These are phyloP conservation scores for Sporisorium exsertum DNA, from an alignment of 1,284 basidiomycete genomes.

Conservation along the genomic window DNA sequence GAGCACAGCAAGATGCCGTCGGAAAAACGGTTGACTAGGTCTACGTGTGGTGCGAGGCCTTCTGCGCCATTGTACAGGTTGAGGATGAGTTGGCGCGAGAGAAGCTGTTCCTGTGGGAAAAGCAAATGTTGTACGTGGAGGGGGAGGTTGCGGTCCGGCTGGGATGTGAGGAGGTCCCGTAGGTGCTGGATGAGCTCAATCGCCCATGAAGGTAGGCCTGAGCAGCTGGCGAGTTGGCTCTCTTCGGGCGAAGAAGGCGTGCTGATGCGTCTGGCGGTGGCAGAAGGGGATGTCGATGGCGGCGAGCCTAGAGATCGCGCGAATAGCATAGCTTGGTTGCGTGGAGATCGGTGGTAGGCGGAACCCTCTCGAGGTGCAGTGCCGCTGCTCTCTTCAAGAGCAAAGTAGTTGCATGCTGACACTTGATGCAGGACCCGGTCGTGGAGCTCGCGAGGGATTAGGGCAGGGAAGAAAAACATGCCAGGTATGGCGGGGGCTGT, in stretches of 20 bases:
- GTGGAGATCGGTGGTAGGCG: conserved; percentile 9
- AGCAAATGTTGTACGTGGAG: conserved; percentile 8
- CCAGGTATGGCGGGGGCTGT: conserved; percentile 24
- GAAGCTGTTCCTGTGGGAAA: conserved; percentile 17
- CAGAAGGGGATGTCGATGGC: too few relatives aligned
- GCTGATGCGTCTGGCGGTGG: background rate
- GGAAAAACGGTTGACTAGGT: conserved; percentile 71
- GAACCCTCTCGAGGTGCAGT: background rate
- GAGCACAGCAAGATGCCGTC: conserved; percentile 61
- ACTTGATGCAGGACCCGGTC: conserved; percentile 28
- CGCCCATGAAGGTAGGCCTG: conserved; percentile 40
- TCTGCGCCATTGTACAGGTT: conserved; percentile 71
- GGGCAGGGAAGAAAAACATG: conserved; percentile 37
- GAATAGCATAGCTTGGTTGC: conserved; percentile 54
- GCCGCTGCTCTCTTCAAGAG: background rate
- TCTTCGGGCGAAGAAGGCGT: background rate
- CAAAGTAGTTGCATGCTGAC: conserved; percentile 42
- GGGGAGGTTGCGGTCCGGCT: conserved; percentile 7
- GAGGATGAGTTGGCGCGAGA: conserved; percentile 70
- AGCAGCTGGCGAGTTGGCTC: background rate
- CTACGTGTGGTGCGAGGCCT: conserved; percentile 71
- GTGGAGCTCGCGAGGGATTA: conserved; percentile 27
- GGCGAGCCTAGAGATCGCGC: conserved; percentile 19
- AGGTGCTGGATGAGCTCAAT: conserved; percentile 28
- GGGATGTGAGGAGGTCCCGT: background rate